Evolutionary conservation across 352 stramenopile species (phyloP), one percentile per base, ranked within the genome.

Genomic region (Blastocystis hominis): DNA sequence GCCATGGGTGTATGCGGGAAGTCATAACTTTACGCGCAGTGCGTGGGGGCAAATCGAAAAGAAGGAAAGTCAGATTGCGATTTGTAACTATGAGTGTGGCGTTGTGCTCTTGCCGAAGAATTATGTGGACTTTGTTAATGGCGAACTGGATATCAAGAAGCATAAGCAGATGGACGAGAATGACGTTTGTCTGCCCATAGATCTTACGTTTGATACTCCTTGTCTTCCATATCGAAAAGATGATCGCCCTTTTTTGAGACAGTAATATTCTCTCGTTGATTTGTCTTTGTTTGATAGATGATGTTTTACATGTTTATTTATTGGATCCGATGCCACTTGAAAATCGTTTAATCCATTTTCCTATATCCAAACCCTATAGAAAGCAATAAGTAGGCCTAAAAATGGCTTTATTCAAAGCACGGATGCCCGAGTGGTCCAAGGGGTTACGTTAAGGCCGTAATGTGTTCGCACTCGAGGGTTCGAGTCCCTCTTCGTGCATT

Each of bases 391-490:
- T 30, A 30, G 24, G 24, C 24, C 0, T 30, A 30, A 30, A 30
- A 30, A 30, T 30, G 24, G 24, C 24, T 30, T 30, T 30, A 30
- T 30, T 30, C 2, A 3, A 0, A 56, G 66, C 66, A 77, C 46
- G 66, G 66, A 77, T 77, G 66, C 66, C 66, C 66, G 66, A 77
- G 66, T 77, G 66, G 66, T 77, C 66, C 66, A 77, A 77, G 66
- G 66, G 66, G 66, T 77, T 77, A 77, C 66, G 66, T 77, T 77
- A 77, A 77, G 66, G 66, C 66, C 66, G 66, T 77, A 77, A 77
- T 77, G 66, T 77, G 66, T 77, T 77, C 66, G 66, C 66, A 77
- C 66, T 54, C 66, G 66, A 77, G 66, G 66, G 66, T 77, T 77
- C 66, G 66, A 77, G 66, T 77, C 66, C 66, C 66, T 77, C 66